Evolutionary conservation across 2,329 filamentous ascomycete species (phyloP).

Genomic region (Botrytis cinerea): DNA sequence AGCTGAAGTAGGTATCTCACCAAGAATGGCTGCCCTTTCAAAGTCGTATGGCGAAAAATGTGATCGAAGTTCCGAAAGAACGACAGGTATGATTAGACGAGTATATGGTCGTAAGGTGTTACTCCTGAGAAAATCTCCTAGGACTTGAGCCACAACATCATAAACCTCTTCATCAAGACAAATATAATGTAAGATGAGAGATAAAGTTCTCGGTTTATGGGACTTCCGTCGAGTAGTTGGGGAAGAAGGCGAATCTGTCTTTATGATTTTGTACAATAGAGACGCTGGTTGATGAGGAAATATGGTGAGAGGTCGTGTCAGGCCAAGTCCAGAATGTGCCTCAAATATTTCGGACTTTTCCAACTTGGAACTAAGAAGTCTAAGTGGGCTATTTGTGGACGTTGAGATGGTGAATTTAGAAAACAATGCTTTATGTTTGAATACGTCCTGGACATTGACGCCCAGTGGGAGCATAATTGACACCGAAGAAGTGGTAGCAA

Average conservation of each 20-base stretch:
- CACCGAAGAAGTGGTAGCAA: conserved; percentile 62
- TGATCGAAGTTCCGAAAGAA: conserved; percentile 49
- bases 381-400: conserved; percentile 71
- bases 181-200: conserved; percentile 73
- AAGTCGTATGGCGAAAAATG: conserved; percentile 54
- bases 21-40: conserved; percentile 57
- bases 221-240: conserved; percentile 34
- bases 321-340: conserved; percentile 59
- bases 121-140: conserved; percentile 46
- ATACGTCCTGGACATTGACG: conserved; percentile 95
- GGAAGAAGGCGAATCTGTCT: conserved; percentile 48
- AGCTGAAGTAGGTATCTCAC: conserved; percentile 52
- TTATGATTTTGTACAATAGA: conserved; percentile 75
- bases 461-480: conserved; percentile 79
- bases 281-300: conserved; percentile 82
- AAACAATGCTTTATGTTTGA: conserved; percentile 79
- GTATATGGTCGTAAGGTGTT: conserved; percentile 50
- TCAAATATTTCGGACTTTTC: conserved; percentile 69
- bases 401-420: conserved; percentile 91
- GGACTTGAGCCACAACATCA: conserved; percentile 48
- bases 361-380: conserved; percentile 71
- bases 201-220: conserved; percentile 49
- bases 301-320: conserved; percentile 59
- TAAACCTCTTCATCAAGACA: conserved; percentile 75
- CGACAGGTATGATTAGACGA: conserved; percentile 49